Evolutionary conservation across 805 yeast genomes (phyloP), one percentile per base, ranked within the genome.

Genomic region (Huiozyma naganishii): DNA sequence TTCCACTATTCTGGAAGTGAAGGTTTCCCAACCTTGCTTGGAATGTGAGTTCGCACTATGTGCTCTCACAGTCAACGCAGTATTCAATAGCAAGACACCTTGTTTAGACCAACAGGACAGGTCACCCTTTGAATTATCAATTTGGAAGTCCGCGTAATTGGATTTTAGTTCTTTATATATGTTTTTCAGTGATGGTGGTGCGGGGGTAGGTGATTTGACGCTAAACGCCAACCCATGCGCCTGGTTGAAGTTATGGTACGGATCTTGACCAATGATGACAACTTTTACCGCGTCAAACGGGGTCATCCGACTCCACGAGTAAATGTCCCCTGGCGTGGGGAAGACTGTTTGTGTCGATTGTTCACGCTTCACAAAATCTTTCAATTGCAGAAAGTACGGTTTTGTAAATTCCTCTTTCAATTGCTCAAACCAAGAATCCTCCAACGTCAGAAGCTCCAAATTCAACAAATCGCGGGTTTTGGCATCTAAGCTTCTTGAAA

Each of bases 151-250:
- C 0, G 94, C 83, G 53, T 80, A 90, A 50, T 82, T 83, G 49
- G 80, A 78, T 42, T 70, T 64, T 10, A 92, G 64, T 13, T 86
- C 80, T 56, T 87, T 90, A 68, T 81, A 92, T 44, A 92, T 92
- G 58, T 92, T 92, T 40, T 76, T 70, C 45, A 92, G 68, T 1
- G 96, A 87, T 1, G 94, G 92, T 0, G 98, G 97, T 1, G 92
- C 83, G 1, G 78, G 77, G 0, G 87, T 80, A 1, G 95, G 95
- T 30, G 83, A 82, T 44, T 77, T 72, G 1, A 92, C 97, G 17
- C 94, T 83, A 53, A 92, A 92, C 3, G 98, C 97, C 29, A 92
- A 67, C 0, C 98, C 98, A 57, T 92, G 98, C 0, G 98, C 98
- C 62, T 92, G 98, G 59, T 84, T 83, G 53, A 64, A 64, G 60